Evolutionary conservation across 225 moss, liverwort and hornwort species (phyloP), one percentile per base, ranked within the genome.

Genomic region (Sphagnum tenellum): DNA sequence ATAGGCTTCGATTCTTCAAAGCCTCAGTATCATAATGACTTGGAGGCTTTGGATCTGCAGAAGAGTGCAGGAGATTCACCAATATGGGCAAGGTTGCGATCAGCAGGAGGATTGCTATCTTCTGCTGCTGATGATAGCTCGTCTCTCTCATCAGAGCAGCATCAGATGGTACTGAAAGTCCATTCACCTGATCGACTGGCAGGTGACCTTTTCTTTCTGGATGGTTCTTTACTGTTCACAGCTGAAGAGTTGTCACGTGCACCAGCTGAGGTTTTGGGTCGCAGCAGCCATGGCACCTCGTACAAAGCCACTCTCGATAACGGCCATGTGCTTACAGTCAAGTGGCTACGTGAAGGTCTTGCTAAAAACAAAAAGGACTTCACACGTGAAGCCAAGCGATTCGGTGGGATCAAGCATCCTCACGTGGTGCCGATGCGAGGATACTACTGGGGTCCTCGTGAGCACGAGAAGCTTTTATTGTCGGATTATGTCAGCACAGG

Each of bases 251-350:
- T 94, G 51, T 94, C 93, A 29, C 76, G 86, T 68, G 93, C 93
- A 50, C 93, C 89, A 52, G 90, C 90, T 10, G 89, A 89, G 74
- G 81, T 90, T 62, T 78, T 94, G 0, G 93, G 93, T 47, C 78
- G 90, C 71, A 94, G 93, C 72, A 94, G 88, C 55, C 90, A 94
- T 53, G 93, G 93, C 49, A 94, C 89, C 5, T 89, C 93, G 3
- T 94, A 88, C 61, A 94, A 81, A 69, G 93, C 88, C 56, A 80
- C 71, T 61, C 77, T 94, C 47, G 84, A 75, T 56, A 80, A 71
- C 47, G 84, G 86, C 57, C 88, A 86, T 63, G 73, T 86, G 47
- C 78, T 94, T 48, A 80, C 82, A 7, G 89, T 94, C 8, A 94
- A 94, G 72, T 94, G 93, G 93, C 86, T 94, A 29, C 83, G 84